phyloP scores from a whole-genome alignment of 2,329 filamentous ascomycete species.

The Thelonectria rubi region DNA sequence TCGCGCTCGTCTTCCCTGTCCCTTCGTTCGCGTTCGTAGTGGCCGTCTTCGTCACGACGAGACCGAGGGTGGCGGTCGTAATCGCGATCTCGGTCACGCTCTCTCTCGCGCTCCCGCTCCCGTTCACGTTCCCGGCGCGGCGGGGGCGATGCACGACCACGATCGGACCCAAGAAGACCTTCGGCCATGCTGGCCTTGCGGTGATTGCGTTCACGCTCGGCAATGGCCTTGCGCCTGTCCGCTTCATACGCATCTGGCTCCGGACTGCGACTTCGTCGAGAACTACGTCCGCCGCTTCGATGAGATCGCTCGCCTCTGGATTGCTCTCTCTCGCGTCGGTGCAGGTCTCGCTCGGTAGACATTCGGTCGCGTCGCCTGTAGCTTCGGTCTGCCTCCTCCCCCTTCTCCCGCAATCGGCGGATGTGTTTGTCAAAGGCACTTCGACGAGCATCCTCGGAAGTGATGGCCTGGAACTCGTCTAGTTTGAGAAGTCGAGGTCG shows the following conservation, averaged over 20 bases:
- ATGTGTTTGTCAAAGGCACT: conserved; percentile 92
- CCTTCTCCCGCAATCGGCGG: conserved; percentile 88
- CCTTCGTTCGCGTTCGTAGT: conserved; percentile 86
- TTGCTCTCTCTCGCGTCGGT: conserved; percentile 70
- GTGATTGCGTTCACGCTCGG: conserved; percentile 93
- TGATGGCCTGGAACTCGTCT: conserved; percentile 84
- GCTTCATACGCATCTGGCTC: conserved; percentile 95
- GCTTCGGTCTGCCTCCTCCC: conserved; percentile 79
- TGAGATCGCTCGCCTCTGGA: conserved; percentile 70
- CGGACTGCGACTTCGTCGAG: conserved; percentile 82
- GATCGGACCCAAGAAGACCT: conserved; percentile 63
- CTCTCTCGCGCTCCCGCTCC: conserved; percentile 51
- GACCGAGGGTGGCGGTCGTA: conserved; percentile 61
- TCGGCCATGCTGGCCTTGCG: conserved; percentile 80
- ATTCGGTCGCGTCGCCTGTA: conserved; percentile 66
- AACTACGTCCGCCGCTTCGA: conserved; percentile 64
- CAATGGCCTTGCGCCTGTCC: conserved; percentile 91
- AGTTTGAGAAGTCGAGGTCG: conserved; percentile 80
- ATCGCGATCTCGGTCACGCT: conserved; percentile 54
- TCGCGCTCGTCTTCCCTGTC: conserved; percentile 92
- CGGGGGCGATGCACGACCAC: conserved; percentile 55
- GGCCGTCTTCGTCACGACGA: conserved; percentile 69
- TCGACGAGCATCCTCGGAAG: conserved; percentile 83
- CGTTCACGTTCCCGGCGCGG: conserved; percentile 54
- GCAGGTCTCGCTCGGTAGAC: conserved; percentile 59